Evolutionary conservation across 768 basidiomycete genomes (phyloP), one percentile per base, ranked within the genome.

Genomic region (Xerocomellus intermedius): DNA sequence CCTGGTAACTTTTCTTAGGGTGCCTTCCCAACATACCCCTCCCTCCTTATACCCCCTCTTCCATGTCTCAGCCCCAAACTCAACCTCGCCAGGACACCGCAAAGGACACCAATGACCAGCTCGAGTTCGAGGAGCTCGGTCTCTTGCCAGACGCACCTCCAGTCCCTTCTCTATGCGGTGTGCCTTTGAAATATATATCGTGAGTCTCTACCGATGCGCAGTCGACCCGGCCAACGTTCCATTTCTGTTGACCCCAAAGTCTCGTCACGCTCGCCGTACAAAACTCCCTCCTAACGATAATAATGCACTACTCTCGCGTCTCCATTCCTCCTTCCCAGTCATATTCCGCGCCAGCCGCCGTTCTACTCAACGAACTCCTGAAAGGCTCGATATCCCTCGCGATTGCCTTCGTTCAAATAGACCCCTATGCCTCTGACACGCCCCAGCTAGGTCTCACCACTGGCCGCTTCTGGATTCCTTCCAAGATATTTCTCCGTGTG

Each of bases 221-320:
- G 48, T 58, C 50, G 21, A 12, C 54, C 16, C 30, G 6, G 21
- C 46, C 44, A 50, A 60, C 49, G 14, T 3, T 32, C 38, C 41
- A n/a, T 21, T 1, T 32, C 41, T 19, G 5, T 42, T 5, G 2
- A 38, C n/a, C 4, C 46, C 66, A 91, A 26, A 26, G 89, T 48
- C 79, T 91, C 53, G 78, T 90, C 55, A 89, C 86, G n/a, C 80
- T 94, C 69, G 92, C 92, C 47, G 82, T 94, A 48, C 95, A 98
- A 76, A 98, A 98, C 74, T 93, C 93, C 21, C 75, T 85, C 52
- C 70, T 98, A 52, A 90, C 93, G 33, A 83, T 98, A 70, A 88
- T 98, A 69, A 95, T 98, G 91, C 94, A 97, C 76, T 91, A 96
- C 73, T 97, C 96, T 37, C 85, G 94, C 59, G 86, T 91, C 49